phyloP scores from a whole-genome alignment of 2,329 filamentous ascomycete genomes.

The Fusarium albidum region DNA sequence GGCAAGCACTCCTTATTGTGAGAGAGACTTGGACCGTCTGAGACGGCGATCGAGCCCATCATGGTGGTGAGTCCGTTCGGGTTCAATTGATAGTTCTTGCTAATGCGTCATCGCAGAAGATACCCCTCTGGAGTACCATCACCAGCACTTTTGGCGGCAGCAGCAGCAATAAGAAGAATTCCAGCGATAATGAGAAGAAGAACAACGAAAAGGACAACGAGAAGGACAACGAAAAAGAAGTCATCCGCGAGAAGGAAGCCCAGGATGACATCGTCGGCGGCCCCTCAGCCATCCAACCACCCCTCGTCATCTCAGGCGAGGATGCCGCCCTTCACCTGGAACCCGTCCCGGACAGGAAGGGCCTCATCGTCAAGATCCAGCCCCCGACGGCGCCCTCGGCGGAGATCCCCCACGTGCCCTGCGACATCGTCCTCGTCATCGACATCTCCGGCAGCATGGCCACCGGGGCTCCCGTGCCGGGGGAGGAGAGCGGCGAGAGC shows the following conservation, averaged over 20 bases:
- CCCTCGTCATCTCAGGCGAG: constrained; percentile 10
- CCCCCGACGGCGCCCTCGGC: constrained; percentile 50
- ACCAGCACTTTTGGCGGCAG: background rate
- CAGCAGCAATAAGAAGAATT: constrained; percentile 2
- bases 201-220: background rate
- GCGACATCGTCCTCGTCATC: constrained; percentile 69
- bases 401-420: constrained; percentile 54
- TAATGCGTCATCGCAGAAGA: constrained; percentile 23
- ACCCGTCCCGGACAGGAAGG: constrained; percentile 47
- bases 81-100: background rate
- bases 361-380: constrained; percentile 55
- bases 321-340: constrained; percentile 48
- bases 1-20: constrained; percentile 2
- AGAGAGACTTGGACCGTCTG: background rate
- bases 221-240: background rate
- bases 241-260: constrained; percentile 8
- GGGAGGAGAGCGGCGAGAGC: constrained; percentile 53
- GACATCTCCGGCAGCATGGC: constrained; percentile 68
- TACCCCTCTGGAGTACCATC: constrained; percentile 24
- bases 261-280: constrained; percentile 1
- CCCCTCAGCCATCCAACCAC: background rate
- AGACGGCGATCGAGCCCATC: constrained; percentile 12
- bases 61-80: constrained; percentile 19
- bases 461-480: constrained; percentile 55
- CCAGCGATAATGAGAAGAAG: too few species aligned